Evolutionary conservation across 257 asterid genomes (phyloP).

Genomic region (Solanum pimpinellifolium): DNA sequence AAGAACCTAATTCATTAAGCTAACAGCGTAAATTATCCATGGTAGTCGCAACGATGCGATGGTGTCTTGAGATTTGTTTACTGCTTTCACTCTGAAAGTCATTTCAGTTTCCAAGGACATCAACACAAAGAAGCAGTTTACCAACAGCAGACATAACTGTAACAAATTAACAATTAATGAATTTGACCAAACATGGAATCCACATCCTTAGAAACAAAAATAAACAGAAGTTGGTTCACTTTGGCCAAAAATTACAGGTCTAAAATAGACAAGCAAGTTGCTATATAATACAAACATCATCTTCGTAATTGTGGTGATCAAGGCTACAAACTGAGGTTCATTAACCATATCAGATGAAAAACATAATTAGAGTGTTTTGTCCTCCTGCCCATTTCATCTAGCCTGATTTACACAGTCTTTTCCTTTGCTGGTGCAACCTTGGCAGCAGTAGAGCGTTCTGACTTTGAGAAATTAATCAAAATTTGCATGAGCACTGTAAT

Average conservation of each 20-base stretch:
- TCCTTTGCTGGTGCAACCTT: constrained; percentile 45
- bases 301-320: background rate
- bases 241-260: background rate
- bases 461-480: constrained; percentile 77
- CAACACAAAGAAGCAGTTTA: background rate
- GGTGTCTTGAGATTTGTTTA: background rate
- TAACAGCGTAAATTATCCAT: background rate
- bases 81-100: background rate
- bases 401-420: constrained; percentile 13
- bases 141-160: background rate
- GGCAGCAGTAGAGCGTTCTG: constrained; percentile 75
- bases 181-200: background rate
- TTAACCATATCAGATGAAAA: background rate
- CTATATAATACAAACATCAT: background rate
- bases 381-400: constrained; percentile 13
- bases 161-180: background rate
- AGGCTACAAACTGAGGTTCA: background rate
- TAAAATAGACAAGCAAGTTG: background rate
- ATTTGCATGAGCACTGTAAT: constrained; percentile 80
- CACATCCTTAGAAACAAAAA: background rate
- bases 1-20: background rate
- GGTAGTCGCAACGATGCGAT: background rate
- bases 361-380: constrained; percentile 17
- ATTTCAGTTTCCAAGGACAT: background rate
- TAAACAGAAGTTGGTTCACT: background rate